Conservation (phyloP, 2,329 filamentous ascomycete genomes). For the Harringtonia lauricola region DNA sequence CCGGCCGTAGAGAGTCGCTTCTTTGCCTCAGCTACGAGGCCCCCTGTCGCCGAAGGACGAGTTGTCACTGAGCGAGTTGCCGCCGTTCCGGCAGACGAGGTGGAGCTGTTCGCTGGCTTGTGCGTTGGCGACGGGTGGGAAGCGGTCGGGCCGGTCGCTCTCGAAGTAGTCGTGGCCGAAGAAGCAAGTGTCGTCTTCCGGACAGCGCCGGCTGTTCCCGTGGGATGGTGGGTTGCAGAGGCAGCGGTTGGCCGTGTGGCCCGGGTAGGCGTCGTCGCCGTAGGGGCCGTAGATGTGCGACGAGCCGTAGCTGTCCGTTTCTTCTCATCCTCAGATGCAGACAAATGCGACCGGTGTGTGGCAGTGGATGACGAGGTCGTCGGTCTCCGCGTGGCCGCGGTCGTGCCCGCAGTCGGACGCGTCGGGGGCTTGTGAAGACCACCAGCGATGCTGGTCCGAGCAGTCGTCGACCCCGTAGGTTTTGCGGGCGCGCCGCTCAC, state of each 20-base stretch:
- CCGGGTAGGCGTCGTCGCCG: not conserved
- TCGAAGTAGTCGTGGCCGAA: conserved; percentile 15
- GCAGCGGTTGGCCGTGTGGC: not conserved
- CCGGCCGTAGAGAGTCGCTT: conserved; percentile 46
- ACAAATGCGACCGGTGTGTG: conserved; percentile 22
- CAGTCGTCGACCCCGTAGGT: conserved; percentile 15
- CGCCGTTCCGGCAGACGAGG: conserved; percentile 23
- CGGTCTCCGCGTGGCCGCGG: conserved; percentile 17
- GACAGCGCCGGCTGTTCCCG: conserved; percentile 15
- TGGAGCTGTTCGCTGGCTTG: conserved; percentile 21
- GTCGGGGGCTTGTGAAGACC: conserved; percentile 20
- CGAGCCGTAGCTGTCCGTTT: conserved; percentile 18
- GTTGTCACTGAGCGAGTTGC: conserved; percentile 18
- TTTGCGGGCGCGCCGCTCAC: conserved; percentile 18
- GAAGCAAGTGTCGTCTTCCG: conserved; percentile 17
- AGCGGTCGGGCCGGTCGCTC: conserved; percentile 19
- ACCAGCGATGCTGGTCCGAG: conserved; percentile 16
- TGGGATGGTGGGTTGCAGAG: not conserved
- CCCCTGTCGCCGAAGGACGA: conserved; percentile 19
- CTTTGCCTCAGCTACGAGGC: conserved; percentile 35
- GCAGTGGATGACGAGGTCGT: conserved; percentile 18
- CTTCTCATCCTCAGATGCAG: conserved; percentile 26
- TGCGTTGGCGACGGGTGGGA: conserved; percentile 16
- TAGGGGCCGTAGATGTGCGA: conserved; percentile 20
- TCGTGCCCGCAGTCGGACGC: conserved; percentile 16